phyloP scores from a whole-genome alignment of 495 filamentous ascomycete species.

The Neurospora tetraspora region DNA sequence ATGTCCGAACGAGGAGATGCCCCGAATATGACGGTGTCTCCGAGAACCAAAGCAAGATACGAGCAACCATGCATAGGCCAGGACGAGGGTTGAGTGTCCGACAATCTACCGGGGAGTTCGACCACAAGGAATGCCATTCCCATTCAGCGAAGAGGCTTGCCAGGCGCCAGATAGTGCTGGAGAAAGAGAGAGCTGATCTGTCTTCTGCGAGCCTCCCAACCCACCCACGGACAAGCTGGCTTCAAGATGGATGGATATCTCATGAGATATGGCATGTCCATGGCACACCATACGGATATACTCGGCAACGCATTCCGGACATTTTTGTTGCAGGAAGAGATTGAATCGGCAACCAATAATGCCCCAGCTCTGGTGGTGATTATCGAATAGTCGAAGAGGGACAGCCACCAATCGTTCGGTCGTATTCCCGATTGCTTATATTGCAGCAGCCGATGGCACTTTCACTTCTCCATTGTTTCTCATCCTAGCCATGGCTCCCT shows the following conservation, averaged over 20 bases:
- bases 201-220: not conserved
- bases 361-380: not conserved
- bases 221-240: not conserved
- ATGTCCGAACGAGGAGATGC: conserved; percentile 13
- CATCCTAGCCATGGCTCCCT: not conserved
- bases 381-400: not conserved
- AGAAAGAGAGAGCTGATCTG: not conserved
- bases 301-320: not conserved
- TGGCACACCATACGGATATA: not conserved
- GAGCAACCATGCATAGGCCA: not conserved
- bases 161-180: not conserved
- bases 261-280: not conserved
- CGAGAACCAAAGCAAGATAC: not conserved
- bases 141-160: not conserved
- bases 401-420: not conserved
- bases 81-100: not conserved
- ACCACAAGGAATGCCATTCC: not conserved
- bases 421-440: not conserved
- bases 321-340: not conserved
- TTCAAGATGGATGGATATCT: not conserved
- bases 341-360: not conserved
- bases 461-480: not conserved
- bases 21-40: not conserved
- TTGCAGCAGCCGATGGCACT: not conserved
- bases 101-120: not conserved